phyloP scores from a whole-genome alignment of 768 basidiomycete genomes.

The Boletus rex-veris region DNA sequence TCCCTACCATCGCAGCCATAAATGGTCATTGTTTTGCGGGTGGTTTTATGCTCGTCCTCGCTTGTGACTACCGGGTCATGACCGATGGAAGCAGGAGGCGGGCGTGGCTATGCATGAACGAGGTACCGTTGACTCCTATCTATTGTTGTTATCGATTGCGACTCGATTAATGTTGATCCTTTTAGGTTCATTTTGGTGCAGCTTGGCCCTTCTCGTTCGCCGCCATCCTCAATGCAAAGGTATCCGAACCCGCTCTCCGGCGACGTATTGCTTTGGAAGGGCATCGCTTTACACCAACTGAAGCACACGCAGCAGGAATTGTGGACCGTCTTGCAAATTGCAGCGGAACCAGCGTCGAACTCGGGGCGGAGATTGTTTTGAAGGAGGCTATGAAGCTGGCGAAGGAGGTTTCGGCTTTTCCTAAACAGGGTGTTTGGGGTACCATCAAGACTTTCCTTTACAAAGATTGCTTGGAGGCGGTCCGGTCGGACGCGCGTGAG shows the following conservation, averaged over 20 bases:
- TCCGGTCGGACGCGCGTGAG: conserved; percentile 23
- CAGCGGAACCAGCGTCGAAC: conserved; percentile 40
- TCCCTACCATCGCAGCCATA: conserved; percentile 75
- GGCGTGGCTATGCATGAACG: conserved; percentile 92
- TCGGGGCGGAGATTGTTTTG: conserved; percentile 56
- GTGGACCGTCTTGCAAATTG: conserved; percentile 56
- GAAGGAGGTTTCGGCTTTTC: conserved; percentile 45
- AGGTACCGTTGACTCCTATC: conserved; percentile 45
- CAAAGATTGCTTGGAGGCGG: conserved; percentile 46
- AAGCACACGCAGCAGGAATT: conserved; percentile 63
- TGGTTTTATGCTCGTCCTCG: conserved; percentile 73
- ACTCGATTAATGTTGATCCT: neutral
- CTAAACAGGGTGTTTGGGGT: conserved; percentile 66
- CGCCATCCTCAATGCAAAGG: conserved; percentile 59
- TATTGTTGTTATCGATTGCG: neutral
- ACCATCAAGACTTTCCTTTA: conserved; percentile 66
- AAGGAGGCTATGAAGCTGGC: conserved; percentile 64
- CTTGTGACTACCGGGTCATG: conserved; percentile 89
- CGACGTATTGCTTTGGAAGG: conserved; percentile 80
- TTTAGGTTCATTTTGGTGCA: conserved; percentile 77
- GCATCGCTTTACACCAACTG: conserved; percentile 69
- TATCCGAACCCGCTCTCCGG: conserved; percentile 52
- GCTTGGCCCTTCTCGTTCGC: conserved; percentile 72
- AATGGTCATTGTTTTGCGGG: conserved; percentile 88
- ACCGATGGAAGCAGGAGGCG: conserved; percentile 72